These are phyloP conservation scores for Ophiostoma perfectum DNA, from an alignment of 2,329 filamentous ascomycete species.

Conservation along the genomic window DNA sequence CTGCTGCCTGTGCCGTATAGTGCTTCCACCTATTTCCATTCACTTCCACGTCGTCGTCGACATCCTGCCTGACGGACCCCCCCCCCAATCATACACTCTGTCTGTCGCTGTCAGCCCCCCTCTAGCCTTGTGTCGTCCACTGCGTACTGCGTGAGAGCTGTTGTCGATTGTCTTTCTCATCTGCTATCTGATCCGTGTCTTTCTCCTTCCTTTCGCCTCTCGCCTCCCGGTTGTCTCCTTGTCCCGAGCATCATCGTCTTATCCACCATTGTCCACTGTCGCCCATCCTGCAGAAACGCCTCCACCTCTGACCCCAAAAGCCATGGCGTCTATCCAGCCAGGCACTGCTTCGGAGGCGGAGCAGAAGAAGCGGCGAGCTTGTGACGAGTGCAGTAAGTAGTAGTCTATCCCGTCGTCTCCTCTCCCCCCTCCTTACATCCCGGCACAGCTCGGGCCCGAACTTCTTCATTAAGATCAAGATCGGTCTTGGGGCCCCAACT, in stretches of 20 bases:
- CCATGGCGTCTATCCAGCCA: constrained; percentile 1
- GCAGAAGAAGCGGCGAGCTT: constrained; percentile 52
- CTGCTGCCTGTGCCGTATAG: constrained; percentile 11
- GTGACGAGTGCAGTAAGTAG: constrained; percentile 61
- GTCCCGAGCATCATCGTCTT: not conserved
- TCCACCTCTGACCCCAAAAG: not conserved
- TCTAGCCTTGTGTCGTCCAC: not conserved
- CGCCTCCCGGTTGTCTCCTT: constrained; percentile 4
- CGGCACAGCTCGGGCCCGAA: not conserved
- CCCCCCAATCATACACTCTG: not conserved
- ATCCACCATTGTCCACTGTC: not conserved
- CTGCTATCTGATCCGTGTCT: not conserved
- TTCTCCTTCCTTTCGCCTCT: not conserved
- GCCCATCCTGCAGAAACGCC: not conserved
- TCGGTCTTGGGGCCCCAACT: not conserved
- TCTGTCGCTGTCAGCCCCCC: not conserved
- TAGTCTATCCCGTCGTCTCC: not conserved
- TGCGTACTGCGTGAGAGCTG: not conserved
- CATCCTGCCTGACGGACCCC: not conserved
- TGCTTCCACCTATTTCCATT: not conserved
- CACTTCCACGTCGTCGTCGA: not conserved
- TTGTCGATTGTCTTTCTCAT: not conserved
- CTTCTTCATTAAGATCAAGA: not conserved
- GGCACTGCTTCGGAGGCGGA: constrained; percentile 11
- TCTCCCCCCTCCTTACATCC: not conserved